Evolutionary conservation across 1,139 yeast species (phyloP).

Genomic region (Entelexis paramagnoliae): DNA sequence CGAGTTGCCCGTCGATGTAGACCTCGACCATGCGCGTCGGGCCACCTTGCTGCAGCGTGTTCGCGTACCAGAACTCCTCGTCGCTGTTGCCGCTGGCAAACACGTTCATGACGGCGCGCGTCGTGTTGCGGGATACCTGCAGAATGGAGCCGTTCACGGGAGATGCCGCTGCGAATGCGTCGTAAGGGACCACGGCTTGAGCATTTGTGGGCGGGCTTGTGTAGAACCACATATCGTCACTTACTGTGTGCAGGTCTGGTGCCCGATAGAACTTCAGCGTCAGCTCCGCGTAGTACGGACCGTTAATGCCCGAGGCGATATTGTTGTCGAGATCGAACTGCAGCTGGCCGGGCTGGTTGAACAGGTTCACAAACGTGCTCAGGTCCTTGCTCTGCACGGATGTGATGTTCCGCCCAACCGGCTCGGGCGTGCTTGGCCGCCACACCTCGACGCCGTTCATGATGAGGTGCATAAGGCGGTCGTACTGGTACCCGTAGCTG

Average conservation of each 20-base stretch:
- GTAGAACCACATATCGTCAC: constrained; percentile 13
- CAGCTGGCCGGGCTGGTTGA: constrained; percentile 36
- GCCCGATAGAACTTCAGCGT: constrained; percentile 43
- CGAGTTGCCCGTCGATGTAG: constrained; percentile 28
- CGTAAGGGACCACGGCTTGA: constrained; percentile 6
- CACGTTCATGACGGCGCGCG: constrained; percentile 47
- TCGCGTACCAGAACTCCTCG: constrained; percentile 73
- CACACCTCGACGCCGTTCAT: constrained; percentile 60
- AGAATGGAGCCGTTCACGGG: constrained; percentile 9
- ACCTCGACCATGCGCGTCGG: constrained; percentile 30
- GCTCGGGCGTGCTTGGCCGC: constrained; percentile 82
- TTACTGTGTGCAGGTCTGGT: constrained; percentile 4
- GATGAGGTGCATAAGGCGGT: constrained; percentile 61
- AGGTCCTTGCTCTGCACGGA: constrained; percentile 52
- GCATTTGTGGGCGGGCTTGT: constrained; percentile 12
- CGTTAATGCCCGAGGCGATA: constrained; percentile 46
- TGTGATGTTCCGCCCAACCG: constrained; percentile 37
- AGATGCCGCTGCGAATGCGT: not conserved
- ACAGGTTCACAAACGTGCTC: constrained; percentile 45
- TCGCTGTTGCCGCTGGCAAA: constrained; percentile 65
- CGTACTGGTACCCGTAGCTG: constrained; percentile 62
- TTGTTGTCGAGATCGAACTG: constrained; percentile 58
- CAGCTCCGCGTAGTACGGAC: constrained; percentile 48
- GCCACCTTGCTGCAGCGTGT: constrained; percentile 7
- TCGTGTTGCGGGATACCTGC: constrained; percentile 37